phyloP scores from a whole-genome alignment of 768 basidiomycete species.

The Crepidotus variabilis region DNA sequence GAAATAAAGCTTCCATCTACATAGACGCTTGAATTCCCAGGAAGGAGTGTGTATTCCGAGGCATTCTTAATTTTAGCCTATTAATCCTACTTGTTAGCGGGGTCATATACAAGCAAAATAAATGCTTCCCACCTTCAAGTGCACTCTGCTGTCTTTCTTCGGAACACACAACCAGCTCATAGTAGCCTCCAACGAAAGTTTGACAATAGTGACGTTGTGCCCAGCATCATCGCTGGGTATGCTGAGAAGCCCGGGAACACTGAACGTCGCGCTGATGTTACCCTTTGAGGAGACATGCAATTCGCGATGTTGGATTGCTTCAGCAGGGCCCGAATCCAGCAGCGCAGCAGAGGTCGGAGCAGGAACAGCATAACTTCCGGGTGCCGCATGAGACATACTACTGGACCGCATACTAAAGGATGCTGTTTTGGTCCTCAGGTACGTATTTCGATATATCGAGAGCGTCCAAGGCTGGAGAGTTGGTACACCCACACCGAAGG shows the following conservation, averaged over 20 bases:
- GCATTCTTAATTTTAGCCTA: constrained; percentile 36
- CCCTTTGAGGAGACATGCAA: constrained; percentile 22
- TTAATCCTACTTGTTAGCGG: neutral
- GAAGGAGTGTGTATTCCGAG: constrained; percentile 33
- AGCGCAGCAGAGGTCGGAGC: constrained; percentile 1
- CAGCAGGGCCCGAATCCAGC: constrained; percentile 8
- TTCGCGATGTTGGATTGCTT: neutral
- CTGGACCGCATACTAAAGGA: too few relatives aligned
- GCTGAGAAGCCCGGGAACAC: constrained; percentile 26
- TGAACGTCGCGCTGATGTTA: constrained; percentile 28
- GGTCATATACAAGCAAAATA: neutral
- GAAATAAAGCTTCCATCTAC: constrained; percentile 41
- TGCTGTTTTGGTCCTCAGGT: too few relatives aligned
- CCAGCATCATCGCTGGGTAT: constrained; percentile 26
- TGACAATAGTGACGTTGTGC: constrained; percentile 30
- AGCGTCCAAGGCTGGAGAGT: constrained; percentile 28
- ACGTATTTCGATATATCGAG: constrained; percentile 6
- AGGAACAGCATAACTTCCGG: neutral
- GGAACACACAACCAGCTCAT: constrained; percentile 36
- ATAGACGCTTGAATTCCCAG: constrained; percentile 32
- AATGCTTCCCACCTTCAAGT: constrained; percentile 23
- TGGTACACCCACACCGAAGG: constrained; percentile 31
- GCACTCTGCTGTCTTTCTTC: constrained; percentile 27
- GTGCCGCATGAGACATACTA: too few relatives aligned
- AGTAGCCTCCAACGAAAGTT: constrained; percentile 25